Percentiles rank a stretch among this genome's conserved stretches.
Conservation (phyloP, 306 rosid genomes). For the Castanea sativa region DNA sequence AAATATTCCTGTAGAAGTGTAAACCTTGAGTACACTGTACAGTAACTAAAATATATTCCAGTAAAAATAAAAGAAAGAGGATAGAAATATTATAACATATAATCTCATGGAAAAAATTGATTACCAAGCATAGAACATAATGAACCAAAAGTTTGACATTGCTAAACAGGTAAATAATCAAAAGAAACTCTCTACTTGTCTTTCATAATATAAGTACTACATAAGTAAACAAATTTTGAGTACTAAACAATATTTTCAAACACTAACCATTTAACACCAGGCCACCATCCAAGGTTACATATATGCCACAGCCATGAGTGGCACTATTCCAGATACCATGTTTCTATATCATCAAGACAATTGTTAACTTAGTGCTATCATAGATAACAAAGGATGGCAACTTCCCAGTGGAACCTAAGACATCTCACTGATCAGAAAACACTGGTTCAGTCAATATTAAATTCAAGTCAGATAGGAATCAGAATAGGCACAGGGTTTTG, state of each 20-base stretch:
- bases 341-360: background rate
- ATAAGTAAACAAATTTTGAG: background rate
- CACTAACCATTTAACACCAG: background rate
- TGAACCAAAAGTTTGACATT: background rate
- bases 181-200: background rate
- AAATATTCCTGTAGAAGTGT: conserved; percentile 64
- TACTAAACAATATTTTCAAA: background rate
- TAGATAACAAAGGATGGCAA: background rate
- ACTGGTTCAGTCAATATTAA: background rate
- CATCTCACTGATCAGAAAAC: background rate
- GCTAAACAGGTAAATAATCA: background rate
- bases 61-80: background rate
- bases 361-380: background rate
- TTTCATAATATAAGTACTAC: background rate
- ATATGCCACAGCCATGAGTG: background rate
- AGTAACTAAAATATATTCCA: background rate
- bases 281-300: background rate
- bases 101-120: background rate
- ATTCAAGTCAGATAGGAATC: background rate
- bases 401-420: background rate
- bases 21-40: background rate
- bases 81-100: background rate
- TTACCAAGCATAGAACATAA: background rate
- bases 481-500: too few species aligned
- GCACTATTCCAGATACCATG: background rate